These are phyloP conservation scores for Boletus rufocinnamomeus DNA, from an alignment of 768 basidiomycete genomes.

Conservation along the genomic window DNA sequence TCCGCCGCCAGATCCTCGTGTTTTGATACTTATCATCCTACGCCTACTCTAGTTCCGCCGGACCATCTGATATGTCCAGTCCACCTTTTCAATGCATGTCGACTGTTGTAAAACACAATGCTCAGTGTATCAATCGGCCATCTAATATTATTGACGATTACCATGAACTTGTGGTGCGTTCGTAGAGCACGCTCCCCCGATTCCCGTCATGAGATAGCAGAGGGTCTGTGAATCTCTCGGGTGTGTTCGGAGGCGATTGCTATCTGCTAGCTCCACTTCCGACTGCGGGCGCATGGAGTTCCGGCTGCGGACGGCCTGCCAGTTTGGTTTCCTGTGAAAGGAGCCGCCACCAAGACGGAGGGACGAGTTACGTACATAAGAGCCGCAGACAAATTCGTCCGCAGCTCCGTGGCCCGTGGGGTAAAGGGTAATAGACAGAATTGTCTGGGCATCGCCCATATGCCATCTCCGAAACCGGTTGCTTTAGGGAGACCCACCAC, in stretches of 20 bases:
- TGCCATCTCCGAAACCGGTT: background rate
- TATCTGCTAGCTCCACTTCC: conserved; percentile 7
- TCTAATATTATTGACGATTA: conserved; percentile 27
- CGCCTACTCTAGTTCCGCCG: conserved; percentile 11
- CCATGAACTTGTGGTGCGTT: conserved; percentile 3
- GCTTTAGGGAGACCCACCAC: background rate
- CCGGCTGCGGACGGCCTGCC: too few relatives aligned
- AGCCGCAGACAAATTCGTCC: conserved; percentile 46
- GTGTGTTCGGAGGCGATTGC: conserved; percentile 9
- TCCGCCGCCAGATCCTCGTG: background rate
- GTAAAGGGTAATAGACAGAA: conserved; percentile 12
- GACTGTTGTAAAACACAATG: conserved; percentile 24
- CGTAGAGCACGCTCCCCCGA: background rate
- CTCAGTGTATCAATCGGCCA: conserved; percentile 22
- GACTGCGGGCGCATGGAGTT: conserved; percentile 9
- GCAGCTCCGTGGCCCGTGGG: background rate
- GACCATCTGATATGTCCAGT: conserved; percentile 17
- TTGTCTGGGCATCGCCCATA: background rate
- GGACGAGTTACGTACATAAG: conserved; percentile 39
- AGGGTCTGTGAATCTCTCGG: background rate
- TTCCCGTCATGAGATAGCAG: background rate
- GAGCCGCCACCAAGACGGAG: background rate
- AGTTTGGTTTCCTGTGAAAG: conserved; percentile 37
- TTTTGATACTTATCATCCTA: conserved; percentile 13
- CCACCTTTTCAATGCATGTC: conserved; percentile 2